Conservation (phyloP, 192 early-diverging fungal genomes). For the Allomyces arbusculus region DNA sequence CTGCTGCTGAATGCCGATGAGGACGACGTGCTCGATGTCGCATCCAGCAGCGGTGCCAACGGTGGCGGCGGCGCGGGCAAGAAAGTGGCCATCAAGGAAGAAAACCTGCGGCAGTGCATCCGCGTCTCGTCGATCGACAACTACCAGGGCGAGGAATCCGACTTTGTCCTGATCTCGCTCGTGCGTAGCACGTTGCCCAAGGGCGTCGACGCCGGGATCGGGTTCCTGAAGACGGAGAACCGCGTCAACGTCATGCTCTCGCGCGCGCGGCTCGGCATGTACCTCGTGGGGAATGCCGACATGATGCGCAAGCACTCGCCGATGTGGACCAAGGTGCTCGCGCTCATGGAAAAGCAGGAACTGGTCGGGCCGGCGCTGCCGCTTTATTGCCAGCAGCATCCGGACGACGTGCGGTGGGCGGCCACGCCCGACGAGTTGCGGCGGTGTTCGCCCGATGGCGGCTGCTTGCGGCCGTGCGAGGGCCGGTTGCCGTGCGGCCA, state of each 20-base stretch:
- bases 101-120: constrained; percentile 2
- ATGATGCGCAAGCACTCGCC: constrained; percentile 5
- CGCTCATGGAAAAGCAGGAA: constrained; percentile 6
- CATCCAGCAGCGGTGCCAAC: no score
- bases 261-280: constrained; percentile 17
- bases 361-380: constrained; percentile 6
- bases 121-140: constrained; percentile 18
- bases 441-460: constrained; percentile 12
- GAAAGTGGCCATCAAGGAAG: constrained; percentile 2
- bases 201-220: constrained; percentile 5
- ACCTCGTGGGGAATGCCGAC: constrained; percentile 11
- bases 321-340: constrained; percentile 11
- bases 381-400: constrained; percentile 11
- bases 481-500: constrained; percentile 14
- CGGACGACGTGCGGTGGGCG: constrained; percentile 5
- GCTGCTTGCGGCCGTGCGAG: constrained; percentile 12
- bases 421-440: constrained; percentile 1
- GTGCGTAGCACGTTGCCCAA: constrained; percentile 6
- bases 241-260: constrained; percentile 17
- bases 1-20: no score
- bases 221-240: constrained; percentile 15
- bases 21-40: no score
- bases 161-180: constrained; percentile 13
- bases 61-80: not conserved
- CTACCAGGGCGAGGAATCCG: constrained; percentile 22